Evolutionary conservation across 345 rosid genomes (phyloP).

Genomic region (Eucalyptus coolabah): DNA sequence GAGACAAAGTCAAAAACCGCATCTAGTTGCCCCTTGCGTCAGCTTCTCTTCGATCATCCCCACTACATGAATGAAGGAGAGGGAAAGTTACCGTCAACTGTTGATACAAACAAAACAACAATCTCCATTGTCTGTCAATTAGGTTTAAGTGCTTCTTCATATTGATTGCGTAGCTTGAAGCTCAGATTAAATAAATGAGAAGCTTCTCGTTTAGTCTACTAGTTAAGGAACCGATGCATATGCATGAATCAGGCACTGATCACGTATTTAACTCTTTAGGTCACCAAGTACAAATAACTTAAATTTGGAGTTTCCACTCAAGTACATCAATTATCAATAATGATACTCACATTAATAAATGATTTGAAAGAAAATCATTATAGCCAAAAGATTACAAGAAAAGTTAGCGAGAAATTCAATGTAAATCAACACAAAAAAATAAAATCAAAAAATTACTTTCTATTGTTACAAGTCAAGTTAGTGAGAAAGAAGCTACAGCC

Average conservation of each 20-base stretch:
- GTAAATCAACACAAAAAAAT: neutral
- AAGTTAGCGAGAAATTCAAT: neutral
- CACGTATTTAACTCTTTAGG: neutral
- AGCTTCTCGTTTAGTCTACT: neutral
- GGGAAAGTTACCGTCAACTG: neutral
- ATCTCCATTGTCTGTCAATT: neutral
- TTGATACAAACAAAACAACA: neutral
- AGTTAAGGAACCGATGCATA: neutral
- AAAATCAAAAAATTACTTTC: neutral
- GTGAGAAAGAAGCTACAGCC: no score
- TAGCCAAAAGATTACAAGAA: neutral
- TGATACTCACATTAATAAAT: neutral
- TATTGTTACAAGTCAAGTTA: no score
- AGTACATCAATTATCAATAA: neutral
- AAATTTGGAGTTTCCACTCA: neutral
- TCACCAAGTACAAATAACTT: neutral
- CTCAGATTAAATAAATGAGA: no score
- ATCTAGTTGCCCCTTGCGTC: neutral
- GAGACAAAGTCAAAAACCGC: neutral
- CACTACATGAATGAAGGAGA: neutral
- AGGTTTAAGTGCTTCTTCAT: neutral
- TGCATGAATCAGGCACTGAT: no score
- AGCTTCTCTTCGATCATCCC: neutral
- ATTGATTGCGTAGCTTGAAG: neutral
- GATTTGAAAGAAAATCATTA: neutral